Percentiles rank a stretch among this genome's conserved stretches.
phyloP scores from a whole-genome alignment of 306 rosid genomes.

The Castanea mollissima region DNA sequence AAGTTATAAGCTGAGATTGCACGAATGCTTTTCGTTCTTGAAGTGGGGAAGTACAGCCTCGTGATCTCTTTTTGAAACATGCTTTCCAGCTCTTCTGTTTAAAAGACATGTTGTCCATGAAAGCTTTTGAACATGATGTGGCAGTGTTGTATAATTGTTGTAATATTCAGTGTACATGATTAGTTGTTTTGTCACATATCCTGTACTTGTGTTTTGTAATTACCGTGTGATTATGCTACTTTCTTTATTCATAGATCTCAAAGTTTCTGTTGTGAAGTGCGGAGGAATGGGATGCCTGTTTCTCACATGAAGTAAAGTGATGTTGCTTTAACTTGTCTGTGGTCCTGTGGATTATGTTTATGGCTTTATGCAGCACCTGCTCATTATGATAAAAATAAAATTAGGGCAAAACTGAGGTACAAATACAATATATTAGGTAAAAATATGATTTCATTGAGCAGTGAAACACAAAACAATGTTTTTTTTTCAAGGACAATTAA shows the following conservation, averaged over 20 bases:
- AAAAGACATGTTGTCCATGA: neutral
- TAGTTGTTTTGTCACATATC: neutral
- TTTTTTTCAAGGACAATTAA: too few species aligned
- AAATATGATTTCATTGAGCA: too few species aligned
- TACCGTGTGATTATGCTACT: neutral
- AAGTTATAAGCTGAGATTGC: conserved; percentile 23
- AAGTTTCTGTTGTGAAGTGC: neutral
- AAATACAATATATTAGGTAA: neutral
- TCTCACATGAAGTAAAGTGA: neutral
- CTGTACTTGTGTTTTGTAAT: conserved; percentile 1
- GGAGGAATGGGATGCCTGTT: neutral
- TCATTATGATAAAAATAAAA: neutral
- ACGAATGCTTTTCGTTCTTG: neutral
- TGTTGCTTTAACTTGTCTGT: neutral
- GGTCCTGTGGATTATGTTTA: neutral
- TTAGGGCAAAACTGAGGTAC: neutral
- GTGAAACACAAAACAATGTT: too few species aligned
- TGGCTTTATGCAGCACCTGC: neutral
- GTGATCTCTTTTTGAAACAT: conserved; percentile 1
- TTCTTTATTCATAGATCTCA: neutral
- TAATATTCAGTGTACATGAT: conserved; percentile 5
- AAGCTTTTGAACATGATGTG: conserved; percentile 14
- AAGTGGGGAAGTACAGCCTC: conserved; percentile 2
- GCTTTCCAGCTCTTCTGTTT: conserved; percentile 1
- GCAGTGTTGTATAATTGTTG: conserved; percentile 3